Evolutionary conservation across 495 filamentous ascomycete species (phyloP).

Genomic region (Penicillium fimorum): DNA sequence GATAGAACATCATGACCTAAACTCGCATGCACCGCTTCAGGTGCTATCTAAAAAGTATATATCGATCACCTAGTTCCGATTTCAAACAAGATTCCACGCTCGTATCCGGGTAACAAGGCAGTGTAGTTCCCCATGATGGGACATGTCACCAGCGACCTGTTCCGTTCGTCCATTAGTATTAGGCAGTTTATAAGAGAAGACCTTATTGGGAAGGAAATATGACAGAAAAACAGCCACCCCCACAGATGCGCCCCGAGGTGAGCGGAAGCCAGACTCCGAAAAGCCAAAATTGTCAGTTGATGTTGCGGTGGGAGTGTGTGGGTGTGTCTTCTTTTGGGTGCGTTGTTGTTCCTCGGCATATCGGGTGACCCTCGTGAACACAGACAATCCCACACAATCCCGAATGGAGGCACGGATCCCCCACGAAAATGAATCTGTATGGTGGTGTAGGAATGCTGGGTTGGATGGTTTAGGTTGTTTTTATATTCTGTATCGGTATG

Average conservation of each 20-base stretch:
- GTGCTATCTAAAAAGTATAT: slow-evolving; percentile 1
- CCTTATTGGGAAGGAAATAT: background rate
- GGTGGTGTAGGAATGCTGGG: background rate
- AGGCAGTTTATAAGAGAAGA: background rate
- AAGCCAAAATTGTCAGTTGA: background rate
- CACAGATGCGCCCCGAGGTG: slow-evolving; percentile 5
- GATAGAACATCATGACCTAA: slow-evolving; percentile 10
- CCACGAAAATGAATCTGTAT: background rate
- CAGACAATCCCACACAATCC: slow-evolving; percentile 6
- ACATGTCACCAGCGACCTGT: slow-evolving; percentile 5
- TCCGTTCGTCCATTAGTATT: background rate
- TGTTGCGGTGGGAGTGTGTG: background rate
- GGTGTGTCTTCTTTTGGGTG: background rate
- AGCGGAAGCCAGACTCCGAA: background rate
- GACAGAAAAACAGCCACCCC: background rate
- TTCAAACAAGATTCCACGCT: background rate
- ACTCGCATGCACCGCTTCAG: background rate
- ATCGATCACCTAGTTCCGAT: background rate
- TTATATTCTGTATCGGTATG: background rate
- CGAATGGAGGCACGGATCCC: slow-evolving; percentile 13
- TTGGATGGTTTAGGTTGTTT: background rate
- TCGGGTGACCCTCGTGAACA: slow-evolving; percentile 22
- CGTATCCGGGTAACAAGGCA: slow-evolving; percentile 11
- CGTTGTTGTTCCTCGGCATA: slow-evolving; percentile 23
- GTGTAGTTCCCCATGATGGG: slow-evolving; percentile 6